Conservation (phyloP, 106 monocot species). For the Acorus gramineus region DNA sequence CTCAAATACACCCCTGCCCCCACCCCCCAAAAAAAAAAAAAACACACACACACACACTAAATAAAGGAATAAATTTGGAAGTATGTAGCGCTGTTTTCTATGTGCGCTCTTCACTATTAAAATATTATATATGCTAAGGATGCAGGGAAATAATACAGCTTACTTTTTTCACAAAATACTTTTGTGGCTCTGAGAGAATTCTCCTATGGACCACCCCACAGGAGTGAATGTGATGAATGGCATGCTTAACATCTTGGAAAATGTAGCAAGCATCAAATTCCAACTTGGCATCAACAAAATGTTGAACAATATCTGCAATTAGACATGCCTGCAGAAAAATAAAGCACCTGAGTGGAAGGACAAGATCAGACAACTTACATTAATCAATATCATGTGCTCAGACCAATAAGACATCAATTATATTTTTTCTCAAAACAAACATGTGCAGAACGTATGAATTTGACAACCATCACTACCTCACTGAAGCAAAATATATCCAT, state of each 20-base stretch:
- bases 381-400: not conserved
- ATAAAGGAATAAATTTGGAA: too few species aligned
- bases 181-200: slow-evolving; percentile 79
- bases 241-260: slow-evolving; percentile 83
- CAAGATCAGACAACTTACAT: not conserved
- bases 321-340: slow-evolving; percentile 66
- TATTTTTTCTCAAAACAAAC: not conserved
- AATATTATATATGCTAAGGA: not conserved
- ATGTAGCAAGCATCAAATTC: slow-evolving; percentile 95
- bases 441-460: not conserved
- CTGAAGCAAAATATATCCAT: slow-evolving; percentile 99
- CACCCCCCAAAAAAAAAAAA: too few species aligned
- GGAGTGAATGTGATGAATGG: slow-evolving; percentile 80
- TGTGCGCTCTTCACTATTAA: too few species aligned
- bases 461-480: slow-evolving; percentile 44
- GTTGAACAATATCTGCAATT: slow-evolving; percentile 89
- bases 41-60: too few species aligned
- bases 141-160: slow-evolving; percentile 4
- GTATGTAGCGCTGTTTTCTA: too few species aligned
- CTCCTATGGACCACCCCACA: slow-evolving; percentile 66
- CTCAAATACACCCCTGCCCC: too few species aligned
- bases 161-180: slow-evolving; percentile 89
- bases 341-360: not conserved
- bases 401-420: not conserved
- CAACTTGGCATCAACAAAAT: slow-evolving; percentile 84